A percentile compares a stretch with the other conserved stretches of the same genome.
phyloP scores from a whole-genome alignment of 2,329 filamentous ascomycete genomes.

The Alternaria angustiovoidea region DNA sequence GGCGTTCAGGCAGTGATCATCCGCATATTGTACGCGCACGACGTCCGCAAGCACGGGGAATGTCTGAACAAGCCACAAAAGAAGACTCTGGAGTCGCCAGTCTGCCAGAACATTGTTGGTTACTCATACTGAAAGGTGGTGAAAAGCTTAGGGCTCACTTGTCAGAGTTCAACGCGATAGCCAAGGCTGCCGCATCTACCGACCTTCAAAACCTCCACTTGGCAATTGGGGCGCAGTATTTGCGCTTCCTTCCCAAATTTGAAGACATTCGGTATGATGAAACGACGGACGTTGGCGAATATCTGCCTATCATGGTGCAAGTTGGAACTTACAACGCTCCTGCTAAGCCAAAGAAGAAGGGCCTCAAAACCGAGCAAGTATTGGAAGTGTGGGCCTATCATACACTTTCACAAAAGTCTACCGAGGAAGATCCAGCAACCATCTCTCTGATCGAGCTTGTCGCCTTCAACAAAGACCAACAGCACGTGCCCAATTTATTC shows the following conservation, averaged over 20 bases:
- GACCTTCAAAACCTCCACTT: slow-evolving; percentile 2
- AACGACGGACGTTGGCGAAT: neutral
- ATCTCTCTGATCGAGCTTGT: neutral
- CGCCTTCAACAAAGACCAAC: neutral
- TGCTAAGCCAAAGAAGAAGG: neutral
- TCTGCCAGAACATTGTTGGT: too few species aligned
- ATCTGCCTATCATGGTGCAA: neutral
- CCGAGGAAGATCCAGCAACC: neutral
- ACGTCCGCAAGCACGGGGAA: neutral
- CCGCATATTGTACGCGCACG: too few species aligned
- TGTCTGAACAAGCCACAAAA: neutral
- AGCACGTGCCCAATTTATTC: neutral
- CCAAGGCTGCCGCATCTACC: neutral
- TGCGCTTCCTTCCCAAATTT: neutral
- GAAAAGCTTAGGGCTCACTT: neutral
- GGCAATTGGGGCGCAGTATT: neutral
- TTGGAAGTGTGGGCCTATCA: neutral
- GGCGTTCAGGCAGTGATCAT: neutral
- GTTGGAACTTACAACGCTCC: neutral
- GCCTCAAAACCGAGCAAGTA: neutral
- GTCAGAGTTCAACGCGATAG: neutral
- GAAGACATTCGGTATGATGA: neutral
- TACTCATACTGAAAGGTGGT: neutral
- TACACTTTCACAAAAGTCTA: neutral
- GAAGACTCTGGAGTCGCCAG: neutral